Percentiles rank a stretch among this genome's conserved stretches.
Evolutionary conservation across 768 basidiomycete genomes (phyloP).

Genomic region (Pleurotus cornucopiae): DNA sequence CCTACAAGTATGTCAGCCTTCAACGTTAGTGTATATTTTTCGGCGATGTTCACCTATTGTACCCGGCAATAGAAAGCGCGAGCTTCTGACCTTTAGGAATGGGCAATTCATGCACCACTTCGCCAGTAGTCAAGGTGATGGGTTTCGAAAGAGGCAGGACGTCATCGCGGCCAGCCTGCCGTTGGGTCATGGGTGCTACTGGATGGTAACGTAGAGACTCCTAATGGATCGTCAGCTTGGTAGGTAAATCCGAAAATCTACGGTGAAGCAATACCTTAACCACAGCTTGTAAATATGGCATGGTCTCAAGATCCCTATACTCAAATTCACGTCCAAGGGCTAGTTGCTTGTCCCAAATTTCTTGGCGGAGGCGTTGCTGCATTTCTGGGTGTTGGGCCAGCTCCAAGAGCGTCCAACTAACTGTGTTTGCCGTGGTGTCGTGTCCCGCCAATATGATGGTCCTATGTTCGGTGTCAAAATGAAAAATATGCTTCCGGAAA

Average conservation of each 20-base stretch:
- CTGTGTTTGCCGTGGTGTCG: slow-evolving; percentile 1
- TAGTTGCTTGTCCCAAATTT: slow-evolving; percentile 10
- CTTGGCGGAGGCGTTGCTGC: not conserved
- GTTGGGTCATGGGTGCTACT: slow-evolving; percentile 15
- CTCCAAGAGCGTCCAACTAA: not conserved
- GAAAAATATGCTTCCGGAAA: not conserved
- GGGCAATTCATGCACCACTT: slow-evolving; percentile 27
- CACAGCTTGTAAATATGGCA: slow-evolving; percentile 30
- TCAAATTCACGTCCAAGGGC: slow-evolving; percentile 33
- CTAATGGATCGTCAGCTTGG: slow-evolving; percentile 2
- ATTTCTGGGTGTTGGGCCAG: slow-evolving; percentile 14
- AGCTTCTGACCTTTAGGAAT: slow-evolving; percentile 39
- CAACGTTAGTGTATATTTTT: too few species aligned
- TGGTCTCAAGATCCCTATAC: slow-evolving; percentile 40
- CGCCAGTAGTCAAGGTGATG: slow-evolving; percentile 31
- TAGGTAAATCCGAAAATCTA: not conserved
- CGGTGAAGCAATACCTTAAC: slow-evolving; percentile 10
- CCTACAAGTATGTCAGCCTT: slow-evolving; percentile 16
- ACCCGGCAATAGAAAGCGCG: slow-evolving; percentile 25
- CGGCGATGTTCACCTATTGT: slow-evolving; percentile 4
- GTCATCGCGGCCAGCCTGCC: slow-evolving; percentile 6
- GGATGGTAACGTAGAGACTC: slow-evolving; percentile 22
- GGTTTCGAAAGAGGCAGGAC: slow-evolving; percentile 41
- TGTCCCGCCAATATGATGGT: too few species aligned
- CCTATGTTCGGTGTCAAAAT: not conserved